phyloP scores from a whole-genome alignment of 169 alveolate genomes.

The Neospora caninum region DNA sequence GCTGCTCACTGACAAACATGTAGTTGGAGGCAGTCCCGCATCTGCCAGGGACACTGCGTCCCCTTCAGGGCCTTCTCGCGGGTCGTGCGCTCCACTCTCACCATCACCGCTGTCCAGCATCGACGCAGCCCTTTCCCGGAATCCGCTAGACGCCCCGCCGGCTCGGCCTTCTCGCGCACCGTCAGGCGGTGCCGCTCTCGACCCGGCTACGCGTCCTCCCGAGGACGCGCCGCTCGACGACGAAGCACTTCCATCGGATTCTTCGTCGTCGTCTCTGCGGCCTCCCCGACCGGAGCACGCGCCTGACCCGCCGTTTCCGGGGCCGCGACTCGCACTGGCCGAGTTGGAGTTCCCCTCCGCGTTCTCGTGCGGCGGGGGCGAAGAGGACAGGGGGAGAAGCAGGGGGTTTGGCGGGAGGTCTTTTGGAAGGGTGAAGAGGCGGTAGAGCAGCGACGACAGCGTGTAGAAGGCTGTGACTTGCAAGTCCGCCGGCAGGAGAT shows the following conservation, averaged over 20 bases:
- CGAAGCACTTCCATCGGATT: not conserved
- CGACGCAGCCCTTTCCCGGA: not conserved
- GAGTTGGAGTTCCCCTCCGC: constrained; percentile 35
- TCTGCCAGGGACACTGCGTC: not conserved
- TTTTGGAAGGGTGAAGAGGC: constrained; percentile 10
- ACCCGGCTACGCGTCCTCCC: too few relatives aligned
- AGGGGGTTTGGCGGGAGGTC: constrained; percentile 31
- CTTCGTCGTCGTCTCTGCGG: not conserved
- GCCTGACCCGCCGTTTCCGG: not conserved
- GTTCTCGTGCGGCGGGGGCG: not conserved
- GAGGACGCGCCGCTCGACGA: too few relatives aligned
- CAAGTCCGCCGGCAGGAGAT: not conserved
- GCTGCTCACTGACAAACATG: not conserved
- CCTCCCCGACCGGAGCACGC: not conserved
- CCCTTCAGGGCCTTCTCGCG: not conserved
- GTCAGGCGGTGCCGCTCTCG: not conserved
- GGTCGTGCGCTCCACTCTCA: too few relatives aligned
- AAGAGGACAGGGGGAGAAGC: not conserved
- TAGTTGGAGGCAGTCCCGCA: too few relatives aligned
- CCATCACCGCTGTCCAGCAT: not conserved
- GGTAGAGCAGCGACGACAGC: constrained; percentile 1
- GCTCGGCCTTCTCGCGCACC: not conserved
- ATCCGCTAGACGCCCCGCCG: not conserved
- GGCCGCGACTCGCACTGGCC: constrained; percentile 1
- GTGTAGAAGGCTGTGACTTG: constrained; percentile 34